A percentile compares a stretch with the other conserved stretches of the same genome.
Conservation (phyloP, 2,329 filamentous ascomycete genomes). For the Curvularia sp. region DNA sequence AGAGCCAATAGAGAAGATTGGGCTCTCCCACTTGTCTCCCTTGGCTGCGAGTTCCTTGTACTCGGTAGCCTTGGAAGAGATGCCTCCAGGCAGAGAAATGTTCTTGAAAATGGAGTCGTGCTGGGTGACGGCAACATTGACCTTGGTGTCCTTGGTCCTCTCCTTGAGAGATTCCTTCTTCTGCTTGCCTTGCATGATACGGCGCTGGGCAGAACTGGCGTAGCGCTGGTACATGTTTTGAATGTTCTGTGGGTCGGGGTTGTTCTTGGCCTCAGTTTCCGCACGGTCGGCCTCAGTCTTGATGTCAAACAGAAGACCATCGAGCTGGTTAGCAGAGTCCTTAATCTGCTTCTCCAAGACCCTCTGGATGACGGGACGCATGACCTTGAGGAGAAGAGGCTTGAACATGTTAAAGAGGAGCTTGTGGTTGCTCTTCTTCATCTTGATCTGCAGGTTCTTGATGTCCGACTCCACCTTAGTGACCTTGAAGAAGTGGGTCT, state of each 20-base stretch:
- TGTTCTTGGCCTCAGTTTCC: slow-evolving; percentile 67
- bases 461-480: slow-evolving; percentile 86
- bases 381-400: slow-evolving; percentile 81
- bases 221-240: slow-evolving; percentile 90
- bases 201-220: slow-evolving; percentile 74
- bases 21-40: slow-evolving; percentile 93
- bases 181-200: slow-evolving; percentile 76
- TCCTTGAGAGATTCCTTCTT: slow-evolving; percentile 68
- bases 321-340: slow-evolving; percentile 78
- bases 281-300: slow-evolving; percentile 83
- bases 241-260: slow-evolving; percentile 72
- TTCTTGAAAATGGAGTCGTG: slow-evolving; percentile 92
- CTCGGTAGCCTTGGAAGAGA: slow-evolving; percentile 91
- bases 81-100: slow-evolving; percentile 83
- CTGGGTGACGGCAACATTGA: slow-evolving; percentile 84
- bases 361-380: slow-evolving; percentile 86
- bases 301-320: slow-evolving; percentile 75
- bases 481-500: slow-evolving; percentile 90
- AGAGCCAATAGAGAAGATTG: slow-evolving; percentile 86
- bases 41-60: slow-evolving; percentile 87
- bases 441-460: slow-evolving; percentile 82
- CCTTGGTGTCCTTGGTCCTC: slow-evolving; percentile 68
- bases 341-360: slow-evolving; percentile 88
- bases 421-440: slow-evolving; percentile 96
- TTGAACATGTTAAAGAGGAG: slow-evolving; percentile 85